Percentiles rank a stretch among this genome's conserved stretches.
phyloP scores from a whole-genome alignment of 257 asterid species.

The Paulownia fortunei region DNA sequence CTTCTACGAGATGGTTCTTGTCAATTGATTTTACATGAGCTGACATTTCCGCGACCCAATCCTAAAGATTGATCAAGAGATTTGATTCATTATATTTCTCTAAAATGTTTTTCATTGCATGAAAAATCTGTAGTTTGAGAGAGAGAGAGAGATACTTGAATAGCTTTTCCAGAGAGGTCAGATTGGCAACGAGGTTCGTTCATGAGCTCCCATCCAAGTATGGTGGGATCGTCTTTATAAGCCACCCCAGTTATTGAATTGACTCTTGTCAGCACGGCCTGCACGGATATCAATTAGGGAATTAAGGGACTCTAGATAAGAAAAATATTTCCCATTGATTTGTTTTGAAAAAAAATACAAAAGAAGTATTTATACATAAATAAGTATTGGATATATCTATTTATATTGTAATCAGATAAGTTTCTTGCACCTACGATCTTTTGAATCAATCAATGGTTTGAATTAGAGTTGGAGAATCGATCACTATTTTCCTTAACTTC shows the following conservation, averaged over 20 bases:
- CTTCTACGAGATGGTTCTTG: conserved; percentile 48
- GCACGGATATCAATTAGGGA: not conserved
- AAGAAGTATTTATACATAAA: no score
- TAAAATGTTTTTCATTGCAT: no score
- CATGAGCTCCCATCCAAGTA: conserved; percentile 53
- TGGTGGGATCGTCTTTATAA: conserved; percentile 46
- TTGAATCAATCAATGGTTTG: no score
- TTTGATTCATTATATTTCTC: not conserved
- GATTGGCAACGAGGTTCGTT: conserved; percentile 54
- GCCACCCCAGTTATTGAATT: conserved; percentile 45
- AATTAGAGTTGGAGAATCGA: no score
- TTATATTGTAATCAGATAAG: no score
- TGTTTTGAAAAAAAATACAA: not conserved
- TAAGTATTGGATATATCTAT: not conserved
- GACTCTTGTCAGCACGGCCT: conserved; percentile 45
- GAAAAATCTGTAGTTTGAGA: no score
- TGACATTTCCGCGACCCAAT: conserved; percentile 52
- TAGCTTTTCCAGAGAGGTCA: conserved; percentile 46
- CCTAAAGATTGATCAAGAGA: conserved; percentile 18
- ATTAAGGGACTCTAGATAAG: not conserved
- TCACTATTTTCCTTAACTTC: no score
- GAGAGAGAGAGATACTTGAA: conserved; percentile 31
- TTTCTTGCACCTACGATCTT: no score
- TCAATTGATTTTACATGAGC: conserved; percentile 56
- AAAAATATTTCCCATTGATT: not conserved